These are phyloP conservation scores for Bombardia bombarda DNA, from an alignment of 495 filamentous ascomycete genomes.

Conservation along the genomic window DNA sequence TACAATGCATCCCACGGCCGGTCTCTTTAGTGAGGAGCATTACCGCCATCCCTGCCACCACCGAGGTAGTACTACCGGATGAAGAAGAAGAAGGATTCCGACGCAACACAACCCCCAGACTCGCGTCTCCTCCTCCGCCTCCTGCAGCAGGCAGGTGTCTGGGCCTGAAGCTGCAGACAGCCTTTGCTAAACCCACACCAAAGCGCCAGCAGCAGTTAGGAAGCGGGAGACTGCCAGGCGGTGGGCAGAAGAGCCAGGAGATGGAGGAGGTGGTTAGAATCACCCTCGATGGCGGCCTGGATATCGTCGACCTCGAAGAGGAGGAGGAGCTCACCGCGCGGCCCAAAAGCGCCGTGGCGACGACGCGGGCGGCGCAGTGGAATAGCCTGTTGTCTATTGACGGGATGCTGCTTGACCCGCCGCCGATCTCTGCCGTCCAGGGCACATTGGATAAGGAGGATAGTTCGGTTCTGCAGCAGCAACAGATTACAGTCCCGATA, in stretches of 20 bases:
- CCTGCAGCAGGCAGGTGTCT: conserved; percentile 3
- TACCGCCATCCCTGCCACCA: background rate
- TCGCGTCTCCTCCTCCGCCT: conserved; percentile 10
- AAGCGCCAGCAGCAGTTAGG: background rate
- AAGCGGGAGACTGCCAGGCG: too few species aligned
- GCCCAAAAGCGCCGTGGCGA: conserved; percentile 14
- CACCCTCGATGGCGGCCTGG: conserved; percentile 1
- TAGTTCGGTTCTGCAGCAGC: background rate
- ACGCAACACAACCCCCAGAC: conserved; percentile 19
- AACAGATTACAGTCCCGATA: conserved; percentile 25
- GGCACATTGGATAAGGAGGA: background rate
- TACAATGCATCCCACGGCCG: background rate
- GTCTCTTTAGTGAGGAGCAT: background rate
- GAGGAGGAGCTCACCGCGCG: conserved; percentile 33
- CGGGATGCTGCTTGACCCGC: conserved; percentile 14
- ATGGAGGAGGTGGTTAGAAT: too few species aligned
- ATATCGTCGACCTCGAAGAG: conserved; percentile 13
- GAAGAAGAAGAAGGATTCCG: background rate
- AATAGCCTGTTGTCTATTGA: conserved; percentile 25
- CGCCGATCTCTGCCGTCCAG: too few species aligned
- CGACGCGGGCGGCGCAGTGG: conserved; percentile 6
- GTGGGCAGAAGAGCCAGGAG: background rate
- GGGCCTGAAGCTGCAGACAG: conserved; percentile 34
- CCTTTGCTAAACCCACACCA: conserved; percentile 14
- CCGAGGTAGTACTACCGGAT: background rate